These are phyloP conservation scores for Agaricus bisporus DNA, from an alignment of 768 basidiomycete species.

Conservation along the genomic window DNA sequence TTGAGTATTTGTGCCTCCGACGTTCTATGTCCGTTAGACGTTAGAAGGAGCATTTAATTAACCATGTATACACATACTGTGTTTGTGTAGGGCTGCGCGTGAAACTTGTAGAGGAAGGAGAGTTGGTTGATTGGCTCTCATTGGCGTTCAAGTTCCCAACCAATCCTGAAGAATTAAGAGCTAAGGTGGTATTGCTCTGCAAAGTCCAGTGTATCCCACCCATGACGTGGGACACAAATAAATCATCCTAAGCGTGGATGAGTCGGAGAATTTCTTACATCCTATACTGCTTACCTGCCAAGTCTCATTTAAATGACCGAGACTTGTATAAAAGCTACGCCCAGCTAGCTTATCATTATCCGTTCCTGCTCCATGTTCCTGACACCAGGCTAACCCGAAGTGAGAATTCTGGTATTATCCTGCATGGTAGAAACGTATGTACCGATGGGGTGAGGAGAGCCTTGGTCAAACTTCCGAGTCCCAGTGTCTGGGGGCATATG, in stretches of 20 bases:
- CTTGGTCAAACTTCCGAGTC: constrained; percentile 52
- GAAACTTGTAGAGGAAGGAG: neutral
- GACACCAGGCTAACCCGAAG: constrained; percentile 65
- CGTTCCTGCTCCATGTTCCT: constrained; percentile 66
- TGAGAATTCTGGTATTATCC: neutral
- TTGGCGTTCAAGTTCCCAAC: constrained; percentile 40
- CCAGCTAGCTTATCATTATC: constrained; percentile 45
- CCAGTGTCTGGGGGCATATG: constrained; percentile 32
- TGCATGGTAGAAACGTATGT: constrained; percentile 12
- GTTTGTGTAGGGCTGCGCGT: neutral
- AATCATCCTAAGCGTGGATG: constrained; percentile 40
- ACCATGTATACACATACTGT: neutral
- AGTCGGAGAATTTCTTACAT: constrained; percentile 1
- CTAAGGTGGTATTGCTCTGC: constrained; percentile 63
- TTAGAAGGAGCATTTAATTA: neutral
- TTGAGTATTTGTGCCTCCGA: neutral
- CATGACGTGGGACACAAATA: constrained; percentile 68
- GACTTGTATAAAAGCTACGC: constrained; percentile 78
- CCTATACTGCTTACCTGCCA: constrained; percentile 49
- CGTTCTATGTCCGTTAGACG: neutral
- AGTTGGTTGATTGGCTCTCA: neutral
- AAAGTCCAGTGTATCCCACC: constrained; percentile 73
- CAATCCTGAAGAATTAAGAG: constrained; percentile 51
- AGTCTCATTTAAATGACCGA: constrained; percentile 76
- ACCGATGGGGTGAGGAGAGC: constrained; percentile 76